A percentile compares a stretch with the other conserved stretches of the same genome.
These are phyloP conservation scores for Alternaria viburni DNA, from an alignment of 2,329 filamentous ascomycete genomes.

Conservation along the genomic window DNA sequence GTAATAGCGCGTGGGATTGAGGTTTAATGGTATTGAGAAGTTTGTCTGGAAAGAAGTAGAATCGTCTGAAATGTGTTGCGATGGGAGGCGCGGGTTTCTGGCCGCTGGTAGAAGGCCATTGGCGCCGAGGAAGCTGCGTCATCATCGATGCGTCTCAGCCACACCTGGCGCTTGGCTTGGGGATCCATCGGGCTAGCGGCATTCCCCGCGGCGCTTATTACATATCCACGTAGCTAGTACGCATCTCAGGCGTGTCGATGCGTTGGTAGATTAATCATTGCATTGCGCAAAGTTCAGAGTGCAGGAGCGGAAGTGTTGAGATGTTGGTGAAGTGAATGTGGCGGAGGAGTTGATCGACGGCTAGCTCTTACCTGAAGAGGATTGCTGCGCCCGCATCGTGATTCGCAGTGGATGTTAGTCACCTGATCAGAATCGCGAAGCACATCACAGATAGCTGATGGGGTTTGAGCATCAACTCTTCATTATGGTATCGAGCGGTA, in stretches of 20 bases:
- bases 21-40: not conserved
- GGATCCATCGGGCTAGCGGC: too few relatives aligned
- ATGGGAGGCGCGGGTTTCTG: not conserved
- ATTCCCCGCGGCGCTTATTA: too few relatives aligned
- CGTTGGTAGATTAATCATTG: not conserved
- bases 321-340: not conserved
- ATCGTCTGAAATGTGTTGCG: not conserved
- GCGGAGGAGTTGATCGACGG: not conserved
- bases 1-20: not conserved
- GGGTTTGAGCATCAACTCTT: constrained; percentile 9
- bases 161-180: not conserved
- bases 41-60: not conserved
- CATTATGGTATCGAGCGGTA: constrained; percentile 16
- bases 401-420: not conserved
- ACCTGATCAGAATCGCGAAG: not conserved
- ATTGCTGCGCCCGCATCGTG: not conserved
- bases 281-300: not conserved
- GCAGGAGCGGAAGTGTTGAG: not conserved
- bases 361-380: not conserved
- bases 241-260: not conserved
- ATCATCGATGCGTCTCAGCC: constrained; percentile 10
- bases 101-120: not conserved
- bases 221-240: not conserved
- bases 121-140: constrained; percentile 16
- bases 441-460: not conserved